A percentile compares a stretch with the other conserved stretches of the same genome.
These are phyloP conservation scores for Pterocarpus santalinus DNA, from an alignment of 306 rosid genomes.

Conservation along the genomic window DNA sequence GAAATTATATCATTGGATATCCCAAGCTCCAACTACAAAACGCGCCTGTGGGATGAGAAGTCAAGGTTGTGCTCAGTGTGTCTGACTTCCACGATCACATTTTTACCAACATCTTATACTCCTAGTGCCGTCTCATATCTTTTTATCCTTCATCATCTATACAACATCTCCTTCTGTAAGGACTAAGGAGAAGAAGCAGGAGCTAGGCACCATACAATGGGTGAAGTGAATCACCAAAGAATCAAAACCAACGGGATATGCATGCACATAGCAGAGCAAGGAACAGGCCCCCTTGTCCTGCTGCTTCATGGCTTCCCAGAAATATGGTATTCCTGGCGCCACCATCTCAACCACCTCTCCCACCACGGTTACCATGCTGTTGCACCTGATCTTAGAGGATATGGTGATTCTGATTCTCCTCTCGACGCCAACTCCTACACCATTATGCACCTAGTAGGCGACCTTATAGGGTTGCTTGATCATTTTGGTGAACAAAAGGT, in stretches of 20 bases:
- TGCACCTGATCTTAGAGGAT: constrained; percentile 83
- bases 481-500: constrained; percentile 73
- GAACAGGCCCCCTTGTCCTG: constrained; percentile 72
- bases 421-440: constrained; percentile 61
- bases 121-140: neutral
- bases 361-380: constrained; percentile 68
- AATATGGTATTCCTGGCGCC: constrained; percentile 68
- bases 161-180: too few species aligned
- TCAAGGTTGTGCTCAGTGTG: constrained; percentile 29
- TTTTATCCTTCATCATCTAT: neutral
- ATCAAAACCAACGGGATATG: constrained; percentile 71
- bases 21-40: neutral
- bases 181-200: too few species aligned
- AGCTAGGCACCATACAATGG: neutral
- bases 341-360: constrained; percentile 60
- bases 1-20: too few species aligned
- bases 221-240: constrained; percentile 67
- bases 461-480: constrained; percentile 66
- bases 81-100: constrained; percentile 22
- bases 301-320: constrained; percentile 79
- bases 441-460: constrained; percentile 57
- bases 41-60: neutral
- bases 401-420: constrained; percentile 72
- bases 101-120: neutral
- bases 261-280: constrained; percentile 69